Evolutionary conservation across 129 eudicot genomes (phyloP), one percentile per base, ranked within the genome.

Genomic region (Flaveria sonorensis): DNA sequence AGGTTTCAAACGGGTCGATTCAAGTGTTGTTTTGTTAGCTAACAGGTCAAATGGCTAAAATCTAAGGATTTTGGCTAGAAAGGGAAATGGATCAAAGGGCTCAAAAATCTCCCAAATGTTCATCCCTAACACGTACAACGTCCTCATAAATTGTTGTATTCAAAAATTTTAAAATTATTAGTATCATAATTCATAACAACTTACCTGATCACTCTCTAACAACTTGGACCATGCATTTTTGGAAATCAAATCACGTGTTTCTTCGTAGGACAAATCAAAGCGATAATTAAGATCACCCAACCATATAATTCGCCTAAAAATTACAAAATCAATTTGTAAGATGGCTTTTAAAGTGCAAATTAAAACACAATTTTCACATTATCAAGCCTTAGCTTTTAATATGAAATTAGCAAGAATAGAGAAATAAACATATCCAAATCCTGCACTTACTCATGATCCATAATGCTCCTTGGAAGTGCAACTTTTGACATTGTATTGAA

Each of bases 251-350:
- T 87, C 82, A 40, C 86, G 69, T 72, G 98, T 85, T 80, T 83
- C 86, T 14, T 88, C 95, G 82, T 88, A 90, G 42, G 98, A 73
- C 74, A 90, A 79, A 79, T 86, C 79, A 61, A 93, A 75, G 39
- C 98, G 97, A 66, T 90, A 93, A 80, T 90, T 90, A 76, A 93
- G 90, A 88, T 93, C 98, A 36, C 97, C 97, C 50, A 93, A 81
- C 98, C 98, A 93, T 18, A 93, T 82, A 70, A 92, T 85, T 85
- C 90, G 77, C 86, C 98, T 92, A 87, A 82, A 47, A 68, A 6
- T 51, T 14, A 79, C 69, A 45, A 42, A 36, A 45, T 21, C 50
- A 45, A 55, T 19, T 53, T 62, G 57, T 70, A 30, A 55, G 51
- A 70, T 30, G 70, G 50, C 47, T 1, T 20, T 42, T 28, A 45